Evolutionary conservation across 1,284 basidiomycete species (phyloP), one percentile per base, ranked within the genome.

Genomic region (Cutaneotrichosporon spelunceum): DNA sequence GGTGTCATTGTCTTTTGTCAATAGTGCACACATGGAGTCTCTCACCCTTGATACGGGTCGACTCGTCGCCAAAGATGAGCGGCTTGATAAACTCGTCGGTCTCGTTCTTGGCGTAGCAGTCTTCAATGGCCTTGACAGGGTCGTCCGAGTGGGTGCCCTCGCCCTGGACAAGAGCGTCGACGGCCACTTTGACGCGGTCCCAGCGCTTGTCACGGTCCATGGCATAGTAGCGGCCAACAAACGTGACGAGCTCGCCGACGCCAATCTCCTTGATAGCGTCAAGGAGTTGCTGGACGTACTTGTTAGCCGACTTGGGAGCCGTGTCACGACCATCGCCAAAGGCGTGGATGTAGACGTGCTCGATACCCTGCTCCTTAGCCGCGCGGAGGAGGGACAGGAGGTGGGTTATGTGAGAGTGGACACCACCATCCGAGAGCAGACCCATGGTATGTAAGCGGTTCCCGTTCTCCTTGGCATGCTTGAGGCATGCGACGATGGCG

Each of bases 161-260:
- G 8, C 90, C 91, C 54, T 84, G 82, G 3, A 91, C 84, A 39
- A 95, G 83, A 5, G 86, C 89, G 54, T 94, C 91, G 4, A 93
- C 83, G 10, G 91, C 91, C 64, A 91, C 82, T 83, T 91, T 91
- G 76, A 95, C 78, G 50, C 91, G 84, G 75, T 95, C 92, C 91
- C 92, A 94, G 60, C 92, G 86, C 83, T 93, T 94, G 78, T 95
- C 92, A 49, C 92, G 86, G 79, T 94, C 92, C 92, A 94, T 94
- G 47, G 91, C 92, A 70, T 93, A 95, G 83, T 95, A 95, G 54
- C 92, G 81, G 5, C 91, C 91, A 30, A 92, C 81, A 56, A 93
- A 83, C 8, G 90, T 93, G 11, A 89, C 87, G 60, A 94, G 80
- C 68, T 81, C 77, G 44, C 81, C 81, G 42, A 78, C 68, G 57